Evolutionary conservation across 1,284 basidiomycete genomes (phyloP).

Genomic region (Ustilago nuda): DNA sequence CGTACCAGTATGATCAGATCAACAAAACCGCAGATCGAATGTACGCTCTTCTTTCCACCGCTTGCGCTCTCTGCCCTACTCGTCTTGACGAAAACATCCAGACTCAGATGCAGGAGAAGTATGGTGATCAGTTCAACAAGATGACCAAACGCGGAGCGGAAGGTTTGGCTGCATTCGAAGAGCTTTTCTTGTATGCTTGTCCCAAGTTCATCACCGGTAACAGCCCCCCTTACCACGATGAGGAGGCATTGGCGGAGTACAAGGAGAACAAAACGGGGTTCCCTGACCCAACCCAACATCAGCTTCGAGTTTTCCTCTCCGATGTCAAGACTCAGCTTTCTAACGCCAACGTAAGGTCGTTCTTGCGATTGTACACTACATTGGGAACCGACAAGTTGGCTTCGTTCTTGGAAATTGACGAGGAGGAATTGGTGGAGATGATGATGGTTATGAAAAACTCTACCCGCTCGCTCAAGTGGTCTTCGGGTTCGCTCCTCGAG

Average conservation of each 20-base stretch:
- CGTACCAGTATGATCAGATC: constrained; percentile 97
- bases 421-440: constrained; percentile 94
- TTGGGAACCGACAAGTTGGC: constrained; percentile 92
- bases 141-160: constrained; percentile 78
- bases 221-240: constrained; percentile 86
- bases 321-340: constrained; percentile 81
- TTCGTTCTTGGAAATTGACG: constrained; percentile 84
- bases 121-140: constrained; percentile 87
- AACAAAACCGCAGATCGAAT: constrained; percentile 97
- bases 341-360: constrained; percentile 86
- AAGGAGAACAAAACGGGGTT: constrained; percentile 71
- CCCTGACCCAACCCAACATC: constrained; percentile 83
- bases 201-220: constrained; percentile 97
- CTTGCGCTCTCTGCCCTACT: constrained; percentile 87
- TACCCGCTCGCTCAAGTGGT: constrained; percentile 75
- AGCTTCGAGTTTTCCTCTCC: constrained; percentile 83
- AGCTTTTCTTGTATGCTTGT: constrained; percentile 92
- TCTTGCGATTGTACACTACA: constrained; percentile 94
- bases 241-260: constrained; percentile 75
- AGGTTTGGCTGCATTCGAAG: constrained; percentile 85
- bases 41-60: constrained; percentile 94
- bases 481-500: constrained; percentile 77
- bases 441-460: constrained; percentile 96
- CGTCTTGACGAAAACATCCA: constrained; percentile 93
- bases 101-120: constrained; percentile 90